Percentiles rank a stretch among this genome's conserved stretches.
Evolutionary conservation across 257 asterid genomes (phyloP).

Genomic region (Solanum gracilifrons): DNA sequence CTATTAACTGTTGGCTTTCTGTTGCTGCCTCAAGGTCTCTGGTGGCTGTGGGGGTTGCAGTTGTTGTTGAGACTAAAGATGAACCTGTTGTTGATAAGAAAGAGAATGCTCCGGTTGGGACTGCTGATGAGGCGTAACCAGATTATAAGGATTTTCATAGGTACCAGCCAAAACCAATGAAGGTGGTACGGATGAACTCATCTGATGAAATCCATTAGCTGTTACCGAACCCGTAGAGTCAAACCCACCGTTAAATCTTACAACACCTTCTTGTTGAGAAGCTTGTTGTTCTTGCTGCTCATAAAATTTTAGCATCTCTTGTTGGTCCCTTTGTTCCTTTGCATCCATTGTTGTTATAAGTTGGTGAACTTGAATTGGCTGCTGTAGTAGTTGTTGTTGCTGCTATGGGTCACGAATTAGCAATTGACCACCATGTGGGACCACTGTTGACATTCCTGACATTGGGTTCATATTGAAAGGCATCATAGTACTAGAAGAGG

Average conservation of each 20-base stretch:
- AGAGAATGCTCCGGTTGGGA: neutral
- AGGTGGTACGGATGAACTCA: constrained; percentile 27
- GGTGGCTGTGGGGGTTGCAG: constrained; percentile 12
- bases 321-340: constrained; percentile 36
- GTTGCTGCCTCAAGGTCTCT: constrained; percentile 6
- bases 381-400: constrained; percentile 26
- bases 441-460: constrained; percentile 34
- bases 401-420: constrained; percentile 37
- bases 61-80: constrained; percentile 20
- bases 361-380: constrained; percentile 8
- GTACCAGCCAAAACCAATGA: constrained; percentile 44
- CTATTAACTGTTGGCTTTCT: constrained; percentile 44
- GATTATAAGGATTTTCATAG: constrained; percentile 27
- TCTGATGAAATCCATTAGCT: constrained; percentile 39
- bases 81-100: constrained; percentile 9
- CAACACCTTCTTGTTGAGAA: constrained; percentile 21
- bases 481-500: constrained; percentile 22
- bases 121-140: constrained; percentile 5
- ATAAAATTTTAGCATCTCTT: constrained; percentile 46
- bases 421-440: constrained; percentile 31
- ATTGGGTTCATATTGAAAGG: constrained; percentile 38
- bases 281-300: constrained; percentile 37
- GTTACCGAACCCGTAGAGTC: constrained; percentile 27
- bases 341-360: constrained; percentile 30
- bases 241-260: constrained; percentile 35